Conservation (phyloP, 176 grass and related monocot species). For the Musa acuminata region DNA sequence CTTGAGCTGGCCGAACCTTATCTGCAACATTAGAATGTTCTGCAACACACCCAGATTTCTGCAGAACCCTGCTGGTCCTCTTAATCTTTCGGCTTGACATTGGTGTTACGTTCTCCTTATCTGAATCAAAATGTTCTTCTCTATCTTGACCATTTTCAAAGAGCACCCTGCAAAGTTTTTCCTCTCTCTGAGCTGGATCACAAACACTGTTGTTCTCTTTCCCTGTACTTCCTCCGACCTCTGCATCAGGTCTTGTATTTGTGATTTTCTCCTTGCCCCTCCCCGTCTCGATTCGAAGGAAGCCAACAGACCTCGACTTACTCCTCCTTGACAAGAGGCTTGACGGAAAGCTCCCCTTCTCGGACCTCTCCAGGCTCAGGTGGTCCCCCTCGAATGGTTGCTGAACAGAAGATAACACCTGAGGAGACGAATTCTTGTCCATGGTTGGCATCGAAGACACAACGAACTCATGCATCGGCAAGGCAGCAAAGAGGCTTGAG, state of each 20-base stretch:
- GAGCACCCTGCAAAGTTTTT: constrained; percentile 1
- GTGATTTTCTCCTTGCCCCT: constrained; percentile 37
- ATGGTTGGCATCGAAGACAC: constrained; percentile 25
- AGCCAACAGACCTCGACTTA: constrained; percentile 69
- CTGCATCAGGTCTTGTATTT: constrained; percentile 16
- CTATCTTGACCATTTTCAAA: neutral
- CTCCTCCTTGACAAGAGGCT: constrained; percentile 38
- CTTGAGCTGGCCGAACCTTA: too few species aligned
- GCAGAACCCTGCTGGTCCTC: neutral
- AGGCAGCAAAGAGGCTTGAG: neutral
- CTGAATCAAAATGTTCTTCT: constrained; percentile 2
- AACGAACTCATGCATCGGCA: constrained; percentile 31
- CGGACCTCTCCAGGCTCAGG: constrained; percentile 14
- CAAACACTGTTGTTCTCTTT: constrained; percentile 4
- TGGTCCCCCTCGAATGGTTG: constrained; percentile 10
- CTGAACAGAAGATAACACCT: constrained; percentile 3
- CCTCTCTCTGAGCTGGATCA: constrained; percentile 19
- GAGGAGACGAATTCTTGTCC: neutral
- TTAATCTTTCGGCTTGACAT: constrained; percentile 25
- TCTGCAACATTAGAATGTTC: neutral
- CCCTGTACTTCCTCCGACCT: neutral
- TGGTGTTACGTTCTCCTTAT: constrained; percentile 26
- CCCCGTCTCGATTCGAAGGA: constrained; percentile 62
- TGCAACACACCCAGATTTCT: neutral
- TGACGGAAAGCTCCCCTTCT: constrained; percentile 28